Evolutionary conservation across 805 yeast genomes (phyloP), one percentile per base, ranked within the genome.

Genomic region (Yarrowia sp.): DNA sequence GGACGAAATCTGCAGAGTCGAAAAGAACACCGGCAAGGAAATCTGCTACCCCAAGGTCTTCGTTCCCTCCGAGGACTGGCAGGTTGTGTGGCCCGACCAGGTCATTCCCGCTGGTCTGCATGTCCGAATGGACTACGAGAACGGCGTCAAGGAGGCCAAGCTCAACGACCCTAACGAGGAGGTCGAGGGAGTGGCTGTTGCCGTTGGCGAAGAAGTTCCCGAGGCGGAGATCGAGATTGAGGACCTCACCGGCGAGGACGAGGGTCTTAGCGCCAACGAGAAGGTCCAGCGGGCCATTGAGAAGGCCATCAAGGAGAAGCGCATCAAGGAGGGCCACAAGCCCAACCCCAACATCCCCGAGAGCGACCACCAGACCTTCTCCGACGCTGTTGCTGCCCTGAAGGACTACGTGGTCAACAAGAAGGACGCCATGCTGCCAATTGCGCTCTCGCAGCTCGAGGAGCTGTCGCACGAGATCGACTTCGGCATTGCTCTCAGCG

Each of bases 41-140:
- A 27, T 55, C 53, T 58, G 62, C 27, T 58, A 58, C 42, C 62
- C 62, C 53, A 58, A 58, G 53, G 36, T 58, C 19, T 90, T 91
- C 68, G 81, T 73, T 33, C 88, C 97, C 0, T 71, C 84, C 0
- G 64, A 69, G 1, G 81, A 86, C 65, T 91, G 96, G 96, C 83
- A 84, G 73, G 69, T 70, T 1, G 81, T 91, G 6, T 78, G 74
- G 67, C 85, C 82, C 47, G 89, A 85, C 8, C 97, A 90, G 69
- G 79, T 81, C 4, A 79, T 91, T 4, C 96, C 97, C 0, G 82
- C 81, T 4, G 97, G 97, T 0, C 73, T 88, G 33, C 91, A 88
- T 70, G 83, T 90, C 14, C 78, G 88, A 66, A 67, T 91, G 66
- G 86, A 89, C 70, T 73, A 90, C 61, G 90, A 86, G 16, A 84